Conservation (phyloP, 257 asterid species). For the Primulina eburnea region DNA sequence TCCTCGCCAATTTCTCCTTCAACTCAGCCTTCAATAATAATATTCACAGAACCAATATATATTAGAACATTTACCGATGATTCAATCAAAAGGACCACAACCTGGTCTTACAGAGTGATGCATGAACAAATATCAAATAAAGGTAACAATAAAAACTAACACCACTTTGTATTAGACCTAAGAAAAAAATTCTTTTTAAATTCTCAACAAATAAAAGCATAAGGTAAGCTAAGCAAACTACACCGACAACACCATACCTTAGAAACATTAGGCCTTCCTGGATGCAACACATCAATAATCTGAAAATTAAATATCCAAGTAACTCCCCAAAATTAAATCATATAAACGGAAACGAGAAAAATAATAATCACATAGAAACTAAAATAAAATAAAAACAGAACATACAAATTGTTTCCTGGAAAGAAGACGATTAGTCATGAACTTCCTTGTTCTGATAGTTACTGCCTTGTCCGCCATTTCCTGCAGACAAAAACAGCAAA, state of each 20-base stretch:
- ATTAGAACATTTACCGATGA: neutral
- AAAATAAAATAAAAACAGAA: neutral
- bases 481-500: slow-evolving; percentile 12
- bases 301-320: slow-evolving; percentile 16
- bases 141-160: too few species aligned
- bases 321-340: neutral
- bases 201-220: neutral
- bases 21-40: slow-evolving; percentile 53
- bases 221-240: neutral
- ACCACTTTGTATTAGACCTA: neutral
- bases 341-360: neutral
- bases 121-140: neutral
- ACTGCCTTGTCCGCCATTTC: slow-evolving; percentile 95
- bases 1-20: slow-evolving; percentile 70
- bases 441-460: slow-evolving; percentile 81
- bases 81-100: neutral
- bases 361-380: neutral
- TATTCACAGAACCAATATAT: neutral
- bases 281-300: slow-evolving; percentile 87
- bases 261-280: slow-evolving; percentile 86
- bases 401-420: slow-evolving; percentile 85
- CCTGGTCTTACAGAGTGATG: neutral
- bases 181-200: neutral
- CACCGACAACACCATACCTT: slow-evolving; percentile 43
- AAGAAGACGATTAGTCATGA: slow-evolving; percentile 86